Conservation (phyloP, 2,329 filamentous ascomycete species). For the Calonectria naviculata region DNA sequence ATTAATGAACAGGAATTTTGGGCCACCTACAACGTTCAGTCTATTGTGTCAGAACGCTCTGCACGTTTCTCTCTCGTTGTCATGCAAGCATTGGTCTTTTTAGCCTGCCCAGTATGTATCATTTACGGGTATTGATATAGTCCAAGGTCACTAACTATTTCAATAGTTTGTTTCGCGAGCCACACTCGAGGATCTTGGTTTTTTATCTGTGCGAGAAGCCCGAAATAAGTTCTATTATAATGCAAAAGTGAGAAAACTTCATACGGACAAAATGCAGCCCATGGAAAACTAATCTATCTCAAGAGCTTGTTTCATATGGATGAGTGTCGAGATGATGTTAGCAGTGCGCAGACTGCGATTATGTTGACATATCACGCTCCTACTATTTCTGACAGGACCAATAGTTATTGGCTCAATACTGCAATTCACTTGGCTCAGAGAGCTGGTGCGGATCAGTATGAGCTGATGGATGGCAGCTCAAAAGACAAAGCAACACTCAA, state of each 20-base stretch:
- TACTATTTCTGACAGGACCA: conserved; percentile 2
- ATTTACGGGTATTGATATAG: not conserved
- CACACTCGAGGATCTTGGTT: not conserved
- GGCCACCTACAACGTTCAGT: conserved; percentile 26
- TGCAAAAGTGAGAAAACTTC: conserved; percentile 4
- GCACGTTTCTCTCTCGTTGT: conserved; percentile 19
- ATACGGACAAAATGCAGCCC: not conserved
- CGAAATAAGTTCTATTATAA: not conserved
- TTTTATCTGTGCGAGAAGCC: not conserved
- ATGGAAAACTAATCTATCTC: not conserved
- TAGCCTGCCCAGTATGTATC: conserved; percentile 27
- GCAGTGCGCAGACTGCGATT: conserved; percentile 9
- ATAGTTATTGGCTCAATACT: conserved; percentile 14
- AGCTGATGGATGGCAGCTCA: not conserved
- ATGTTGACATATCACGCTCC: conserved; percentile 8
- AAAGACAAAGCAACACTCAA: conserved; percentile 47
- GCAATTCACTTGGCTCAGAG: conserved; percentile 14
- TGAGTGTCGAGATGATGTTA: not conserved
- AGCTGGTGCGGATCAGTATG: conserved; percentile 6
- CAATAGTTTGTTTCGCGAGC: conserved; percentile 2
- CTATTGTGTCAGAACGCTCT: not conserved
- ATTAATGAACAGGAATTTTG: conserved; percentile 35
- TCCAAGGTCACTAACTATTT: not conserved
- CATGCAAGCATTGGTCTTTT: conserved; percentile 32
- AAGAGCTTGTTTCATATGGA: conserved; percentile 12